These are phyloP conservation scores for Bacterosira constricta DNA, from an alignment of 108 stramenopile genomes.

Conservation along the genomic window DNA sequence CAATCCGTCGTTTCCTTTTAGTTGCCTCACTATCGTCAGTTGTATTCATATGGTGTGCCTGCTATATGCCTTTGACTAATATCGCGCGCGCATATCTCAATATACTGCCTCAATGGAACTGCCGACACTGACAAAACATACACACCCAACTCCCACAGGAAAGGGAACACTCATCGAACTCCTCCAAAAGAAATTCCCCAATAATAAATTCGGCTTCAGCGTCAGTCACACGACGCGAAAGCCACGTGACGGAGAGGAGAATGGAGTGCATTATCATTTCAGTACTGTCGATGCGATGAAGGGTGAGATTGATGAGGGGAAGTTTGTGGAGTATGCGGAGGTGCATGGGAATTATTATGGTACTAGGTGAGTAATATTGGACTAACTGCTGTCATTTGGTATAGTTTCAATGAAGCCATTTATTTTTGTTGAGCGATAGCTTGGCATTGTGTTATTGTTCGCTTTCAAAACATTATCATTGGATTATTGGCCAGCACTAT, in stretches of 20 bases:
- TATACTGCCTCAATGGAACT: too few species aligned
- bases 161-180: constrained; percentile 75
- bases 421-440: too few species aligned
- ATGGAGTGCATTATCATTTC: constrained; percentile 95
- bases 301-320: constrained; percentile 78
- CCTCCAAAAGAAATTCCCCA: constrained; percentile 67
- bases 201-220: constrained; percentile 58
- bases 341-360: constrained; percentile 98
- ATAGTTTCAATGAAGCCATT: too few species aligned
- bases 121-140: too few species aligned
- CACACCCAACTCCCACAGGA: background rate
- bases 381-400: background rate
- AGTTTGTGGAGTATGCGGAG: constrained; percentile 89
- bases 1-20: too few species aligned
- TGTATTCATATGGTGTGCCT: too few species aligned
- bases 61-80: too few species aligned
- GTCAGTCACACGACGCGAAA: constrained; percentile 94
- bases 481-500: too few species aligned
- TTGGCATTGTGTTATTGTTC: too few species aligned
- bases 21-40: too few species aligned
- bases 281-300: constrained; percentile 81
- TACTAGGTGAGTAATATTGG: constrained; percentile 55
- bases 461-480: too few species aligned
- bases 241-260: constrained; percentile 86
- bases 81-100: too few species aligned